Evolutionary conservation across 305 asterid genomes (phyloP), one percentile per base, ranked within the genome.

Genomic region (Withania somnifera): DNA sequence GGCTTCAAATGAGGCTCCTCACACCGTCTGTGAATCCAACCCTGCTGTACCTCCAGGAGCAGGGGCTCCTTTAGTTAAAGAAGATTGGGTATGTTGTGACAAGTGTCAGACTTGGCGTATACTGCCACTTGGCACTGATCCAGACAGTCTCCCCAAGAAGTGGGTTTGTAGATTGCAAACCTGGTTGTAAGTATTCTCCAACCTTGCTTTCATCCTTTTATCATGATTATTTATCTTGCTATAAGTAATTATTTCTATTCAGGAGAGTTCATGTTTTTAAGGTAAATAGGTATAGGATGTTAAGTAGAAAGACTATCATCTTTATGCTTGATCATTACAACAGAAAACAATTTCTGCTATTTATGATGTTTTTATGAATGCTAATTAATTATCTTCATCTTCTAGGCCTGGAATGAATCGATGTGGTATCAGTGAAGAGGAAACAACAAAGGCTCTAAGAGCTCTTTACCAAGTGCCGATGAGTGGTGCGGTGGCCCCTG

Each of bases 101-200:
- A 92, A 91, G 89, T 97, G 99, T 86, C 89, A 87, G 78, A 85
- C 73, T 78, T 97, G 99, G 99, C 89, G 99, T 85, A 94, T 97
- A 87, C 95, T 95, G 87, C 99, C 99, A 77, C 93, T 87, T 67
- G 98, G 92, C 79, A 95, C 87, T 78, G 89, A 92, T 87, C 97
- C 98, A 36, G 84, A 83, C 67, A 89, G 91, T 87, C 97, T 95
- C 84, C 97, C 99, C 32, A 90, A 95, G 81, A 92, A 91, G 87
- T 97, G 99, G 99, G 80, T 87, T 61, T 95, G 99, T 84, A 92
- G 91, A 86, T 93, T 95, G 99, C 99, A 95, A 82, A 83, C 87
- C 81, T 95, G 99, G 99, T 95, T 94, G 98, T 94, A 94, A 94
- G 98, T 94, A 86, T 81, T 84, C 38, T 86, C 68, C 51, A 80